phyloP scores from a whole-genome alignment of 2,329 filamentous ascomycete genomes.

The Chalaropsis ovoidea region DNA sequence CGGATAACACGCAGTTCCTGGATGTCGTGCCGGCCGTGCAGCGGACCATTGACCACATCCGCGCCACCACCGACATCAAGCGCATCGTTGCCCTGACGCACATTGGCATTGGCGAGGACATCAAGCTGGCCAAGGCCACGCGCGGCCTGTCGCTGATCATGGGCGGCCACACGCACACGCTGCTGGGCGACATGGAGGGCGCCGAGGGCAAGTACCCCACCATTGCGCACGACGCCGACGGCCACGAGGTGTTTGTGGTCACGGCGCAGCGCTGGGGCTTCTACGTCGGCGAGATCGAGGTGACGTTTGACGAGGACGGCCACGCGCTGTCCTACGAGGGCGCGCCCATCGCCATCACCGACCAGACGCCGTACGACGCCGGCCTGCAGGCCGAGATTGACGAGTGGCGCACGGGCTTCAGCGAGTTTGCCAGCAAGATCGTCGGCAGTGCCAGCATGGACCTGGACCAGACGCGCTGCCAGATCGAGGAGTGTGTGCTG shows the following conservation, averaged over 20 bases:
- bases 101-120: conserved; percentile 55
- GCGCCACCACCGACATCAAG: conserved; percentile 50
- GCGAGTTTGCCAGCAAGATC: conserved; percentile 48
- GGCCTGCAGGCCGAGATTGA: conserved; percentile 49
- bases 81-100: conserved; percentile 58
- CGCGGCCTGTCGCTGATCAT: conserved; percentile 59
- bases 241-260: conserved; percentile 58
- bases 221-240: conserved; percentile 49
- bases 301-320: conserved; percentile 51
- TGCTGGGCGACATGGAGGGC: conserved; percentile 49
- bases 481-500: conserved; percentile 47
- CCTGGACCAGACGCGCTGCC: conserved; percentile 51
- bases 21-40: conserved; percentile 50
- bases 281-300: conserved; percentile 57
- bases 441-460: conserved; percentile 45
- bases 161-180: conserved; percentile 51
- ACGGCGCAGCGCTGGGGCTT: conserved; percentile 60
- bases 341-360: conserved; percentile 54
- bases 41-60: conserved; percentile 51
- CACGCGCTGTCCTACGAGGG: conserved; percentile 54
- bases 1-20: conserved; percentile 49
- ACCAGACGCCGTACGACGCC: conserved; percentile 47
- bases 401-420: conserved; percentile 51
- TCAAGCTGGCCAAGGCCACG: conserved; percentile 49
- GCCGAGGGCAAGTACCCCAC: conserved; percentile 54